phyloP scores from a whole-genome alignment of 305 asterid genomes.

The Fraxinus albicans region DNA sequence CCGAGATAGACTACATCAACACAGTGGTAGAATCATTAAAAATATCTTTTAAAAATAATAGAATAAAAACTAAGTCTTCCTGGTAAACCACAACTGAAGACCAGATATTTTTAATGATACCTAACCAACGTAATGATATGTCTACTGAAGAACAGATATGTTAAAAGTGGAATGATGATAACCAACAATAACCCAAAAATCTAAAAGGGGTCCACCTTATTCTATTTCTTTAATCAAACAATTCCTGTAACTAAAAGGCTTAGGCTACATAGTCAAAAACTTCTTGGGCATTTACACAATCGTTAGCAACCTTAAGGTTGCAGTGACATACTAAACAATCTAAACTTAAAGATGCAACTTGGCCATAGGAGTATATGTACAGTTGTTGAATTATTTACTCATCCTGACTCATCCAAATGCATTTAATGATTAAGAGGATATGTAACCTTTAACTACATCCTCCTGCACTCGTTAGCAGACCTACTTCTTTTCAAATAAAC shows the following conservation, averaged over 20 bases:
- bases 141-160: slow-evolving; percentile 10
- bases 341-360: not conserved
- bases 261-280: slow-evolving; percentile 15
- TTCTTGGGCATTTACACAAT: not conserved
- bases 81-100: slow-evolving; percentile 8
- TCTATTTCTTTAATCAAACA: slow-evolving; percentile 12
- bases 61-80: slow-evolving; percentile 16
- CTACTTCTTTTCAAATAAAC: not conserved
- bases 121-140: not conserved
- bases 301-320: not conserved
- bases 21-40: slow-evolving; percentile 24
- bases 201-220: slow-evolving; percentile 5
- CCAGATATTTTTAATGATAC: not conserved
- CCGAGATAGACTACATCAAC: slow-evolving; percentile 61
- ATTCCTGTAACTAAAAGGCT: slow-evolving; percentile 5
- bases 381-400: not conserved
- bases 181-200: slow-evolving; percentile 8
- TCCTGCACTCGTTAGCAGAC: not conserved
- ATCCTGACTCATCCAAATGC: not conserved
- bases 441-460: not conserved
- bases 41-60: slow-evolving; percentile 10
- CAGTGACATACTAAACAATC: not conserved
- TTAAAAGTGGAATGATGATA: not conserved
- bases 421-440: not conserved
- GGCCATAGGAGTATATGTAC: not conserved